Percentiles rank a stretch among this genome's conserved stretches.
phyloP scores from a whole-genome alignment of 305 asterid genomes.

The Fraxinus greggii region DNA sequence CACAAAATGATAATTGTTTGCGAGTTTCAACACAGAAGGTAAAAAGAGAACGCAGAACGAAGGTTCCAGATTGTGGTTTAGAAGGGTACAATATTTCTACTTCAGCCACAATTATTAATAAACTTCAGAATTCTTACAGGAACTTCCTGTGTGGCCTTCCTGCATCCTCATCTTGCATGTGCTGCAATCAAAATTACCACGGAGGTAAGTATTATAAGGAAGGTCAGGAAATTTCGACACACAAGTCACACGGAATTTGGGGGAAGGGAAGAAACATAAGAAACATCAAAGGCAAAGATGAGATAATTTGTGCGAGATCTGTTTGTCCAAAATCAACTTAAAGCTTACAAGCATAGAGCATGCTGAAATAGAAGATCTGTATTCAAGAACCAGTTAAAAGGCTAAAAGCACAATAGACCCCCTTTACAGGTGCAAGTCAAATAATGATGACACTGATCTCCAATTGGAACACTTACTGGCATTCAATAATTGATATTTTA shows the following conservation, averaged over 20 bases:
- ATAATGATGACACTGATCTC: neutral
- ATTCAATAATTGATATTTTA: neutral
- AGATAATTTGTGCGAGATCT: neutral
- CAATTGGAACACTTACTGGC: neutral
- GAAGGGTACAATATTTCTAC: constrained; percentile 25
- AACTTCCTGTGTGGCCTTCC: constrained; percentile 81
- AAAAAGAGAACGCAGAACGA: neutral
- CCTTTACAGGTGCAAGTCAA: neutral
- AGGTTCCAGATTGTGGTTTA: constrained; percentile 17
- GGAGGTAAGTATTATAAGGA: neutral
- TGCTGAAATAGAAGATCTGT: neutral
- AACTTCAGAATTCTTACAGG: constrained; percentile 21
- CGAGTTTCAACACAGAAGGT: constrained; percentile 7
- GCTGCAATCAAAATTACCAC: constrained; percentile 45
- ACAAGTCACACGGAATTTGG: neutral
- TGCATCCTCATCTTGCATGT: constrained; percentile 94
- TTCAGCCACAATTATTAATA: constrained; percentile 40
- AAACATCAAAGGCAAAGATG: neutral
- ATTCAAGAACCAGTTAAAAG: neutral
- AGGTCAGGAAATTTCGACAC: neutral
- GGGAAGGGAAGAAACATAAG: neutral
- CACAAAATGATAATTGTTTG: neutral
- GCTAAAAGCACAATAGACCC: neutral
- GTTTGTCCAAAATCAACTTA: neutral
- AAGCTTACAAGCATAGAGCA: neutral